Conservation (phyloP, 1,284 basidiomycete species). For the Vanrija sp. region DNA sequence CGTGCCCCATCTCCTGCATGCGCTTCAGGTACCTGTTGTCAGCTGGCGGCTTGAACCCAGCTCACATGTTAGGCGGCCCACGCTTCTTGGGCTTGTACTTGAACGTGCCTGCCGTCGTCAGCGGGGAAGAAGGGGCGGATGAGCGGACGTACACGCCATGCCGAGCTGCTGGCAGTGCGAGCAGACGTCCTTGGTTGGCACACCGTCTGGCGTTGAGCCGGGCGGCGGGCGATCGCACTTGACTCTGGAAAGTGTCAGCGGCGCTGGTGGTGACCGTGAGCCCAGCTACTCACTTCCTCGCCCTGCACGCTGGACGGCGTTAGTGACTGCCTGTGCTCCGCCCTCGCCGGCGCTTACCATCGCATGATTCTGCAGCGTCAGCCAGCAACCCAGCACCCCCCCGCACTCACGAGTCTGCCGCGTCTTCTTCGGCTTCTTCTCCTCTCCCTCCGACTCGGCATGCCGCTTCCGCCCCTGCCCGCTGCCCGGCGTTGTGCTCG, state of each 20-base stretch:
- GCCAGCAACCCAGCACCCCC: neutral
- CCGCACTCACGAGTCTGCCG: constrained; percentile 42
- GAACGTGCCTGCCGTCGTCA: constrained; percentile 57
- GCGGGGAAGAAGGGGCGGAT: neutral
- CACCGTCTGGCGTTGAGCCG: constrained; percentile 9
- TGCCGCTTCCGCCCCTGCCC: neutral
- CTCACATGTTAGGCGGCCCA: constrained; percentile 81
- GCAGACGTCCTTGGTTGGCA: constrained; percentile 30
- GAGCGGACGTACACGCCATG: constrained; percentile 58
- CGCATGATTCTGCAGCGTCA: constrained; percentile 27
- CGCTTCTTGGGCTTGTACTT: constrained; percentile 88
- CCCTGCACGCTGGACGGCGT: constrained; percentile 33
- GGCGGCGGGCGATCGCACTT: constrained; percentile 46
- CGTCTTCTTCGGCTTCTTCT: constrained; percentile 36
- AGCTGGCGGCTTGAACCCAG: neutral
- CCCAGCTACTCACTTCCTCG: constrained; percentile 36
- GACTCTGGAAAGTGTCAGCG: constrained; percentile 21
- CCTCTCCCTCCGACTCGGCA: constrained; percentile 5
- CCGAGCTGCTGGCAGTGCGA: constrained; percentile 71
- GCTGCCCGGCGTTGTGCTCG: neutral
- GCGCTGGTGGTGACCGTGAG: neutral
- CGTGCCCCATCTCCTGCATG: constrained; percentile 13
- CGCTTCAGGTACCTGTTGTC: constrained; percentile 22
- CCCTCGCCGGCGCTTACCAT: constrained; percentile 22
- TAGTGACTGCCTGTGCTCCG: neutral